These are phyloP conservation scores for Podospora anserina DNA, from an alignment of 495 filamentous ascomycete genomes.

Conservation along the genomic window DNA sequence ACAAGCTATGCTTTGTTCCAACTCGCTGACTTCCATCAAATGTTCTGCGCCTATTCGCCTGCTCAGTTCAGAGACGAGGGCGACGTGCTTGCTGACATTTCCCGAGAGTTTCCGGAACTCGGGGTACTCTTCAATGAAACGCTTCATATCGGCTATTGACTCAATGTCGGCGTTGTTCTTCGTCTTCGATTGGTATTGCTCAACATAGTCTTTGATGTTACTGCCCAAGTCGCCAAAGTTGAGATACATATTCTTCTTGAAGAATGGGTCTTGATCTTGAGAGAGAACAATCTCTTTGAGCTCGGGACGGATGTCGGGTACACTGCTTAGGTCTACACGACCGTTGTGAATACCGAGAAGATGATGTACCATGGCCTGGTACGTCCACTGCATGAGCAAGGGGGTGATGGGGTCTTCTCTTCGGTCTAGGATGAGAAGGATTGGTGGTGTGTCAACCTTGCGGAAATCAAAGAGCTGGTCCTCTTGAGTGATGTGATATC, in stretches of 20 bases:
- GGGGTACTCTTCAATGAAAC: slow-evolving; percentile 97
- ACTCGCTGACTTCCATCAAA: slow-evolving; percentile 88
- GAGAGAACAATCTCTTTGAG: slow-evolving; percentile 93
- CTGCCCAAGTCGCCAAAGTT: slow-evolving; percentile 97
- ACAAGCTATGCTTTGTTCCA: slow-evolving; percentile 95
- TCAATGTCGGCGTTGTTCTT: slow-evolving; percentile 92
- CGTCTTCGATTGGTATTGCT: slow-evolving; percentile 93
- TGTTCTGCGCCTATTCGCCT: slow-evolving; percentile 78
- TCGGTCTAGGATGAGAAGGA: slow-evolving; percentile 85
- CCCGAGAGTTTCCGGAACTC: slow-evolving; percentile 95
- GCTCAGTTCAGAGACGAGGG: slow-evolving; percentile 88
- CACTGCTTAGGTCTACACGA: slow-evolving; percentile 77
- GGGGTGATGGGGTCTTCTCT: slow-evolving; percentile 97
- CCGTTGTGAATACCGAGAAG: slow-evolving; percentile 91
- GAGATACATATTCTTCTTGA: slow-evolving; percentile 99
- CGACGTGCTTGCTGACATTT: slow-evolving; percentile 98
- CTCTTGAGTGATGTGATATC: slow-evolving; percentile 91
- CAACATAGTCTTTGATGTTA: slow-evolving; percentile 98
- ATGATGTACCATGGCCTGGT: slow-evolving; percentile 99
- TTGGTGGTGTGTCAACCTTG: slow-evolving; percentile 89
- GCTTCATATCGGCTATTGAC: slow-evolving; percentile 97
- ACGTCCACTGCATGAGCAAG: slow-evolving; percentile 94
- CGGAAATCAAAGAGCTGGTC: slow-evolving; percentile 97
- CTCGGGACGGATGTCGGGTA: slow-evolving; percentile 86
- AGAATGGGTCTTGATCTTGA: slow-evolving; percentile 97